Evolutionary conservation across 768 basidiomycete genomes (phyloP).

Genomic region (Amanita molliuscula): DNA sequence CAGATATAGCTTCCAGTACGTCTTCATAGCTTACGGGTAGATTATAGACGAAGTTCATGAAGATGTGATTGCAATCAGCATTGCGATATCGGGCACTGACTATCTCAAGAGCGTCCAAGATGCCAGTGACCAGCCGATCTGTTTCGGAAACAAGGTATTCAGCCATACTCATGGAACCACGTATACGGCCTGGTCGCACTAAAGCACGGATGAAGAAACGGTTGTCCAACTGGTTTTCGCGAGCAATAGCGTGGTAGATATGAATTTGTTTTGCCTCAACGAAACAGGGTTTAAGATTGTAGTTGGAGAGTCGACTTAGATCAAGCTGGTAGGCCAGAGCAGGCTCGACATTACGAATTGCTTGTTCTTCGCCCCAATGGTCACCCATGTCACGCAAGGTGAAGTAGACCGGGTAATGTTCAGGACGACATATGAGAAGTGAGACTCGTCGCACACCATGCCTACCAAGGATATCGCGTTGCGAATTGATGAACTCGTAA

Average conservation of each 20-base stretch:
- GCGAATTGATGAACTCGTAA: constrained; percentile 59
- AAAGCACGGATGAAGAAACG: constrained; percentile 98
- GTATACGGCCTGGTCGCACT: constrained; percentile 89
- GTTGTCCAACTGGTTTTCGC: constrained; percentile 95
- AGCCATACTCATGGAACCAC: constrained; percentile 88
- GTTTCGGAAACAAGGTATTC: constrained; percentile 98
- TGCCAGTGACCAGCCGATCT: constrained; percentile 87
- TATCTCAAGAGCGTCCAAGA: constrained; percentile 92
- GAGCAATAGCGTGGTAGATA: constrained; percentile 91
- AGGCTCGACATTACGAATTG: constrained; percentile 97
- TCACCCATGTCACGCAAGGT: constrained; percentile 72
- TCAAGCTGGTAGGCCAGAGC: constrained; percentile 97
- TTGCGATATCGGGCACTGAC: constrained; percentile 83
- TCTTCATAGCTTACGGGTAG: constrained; percentile 94
- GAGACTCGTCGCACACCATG: constrained; percentile 91
- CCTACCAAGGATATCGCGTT: constrained; percentile 45
- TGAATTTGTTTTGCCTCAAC: constrained; percentile 97
- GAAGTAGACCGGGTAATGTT: constrained; percentile 90
- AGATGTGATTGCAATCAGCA: constrained; percentile 97
- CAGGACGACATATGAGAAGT: constrained; percentile 82
- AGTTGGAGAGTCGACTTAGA: constrained; percentile 91
- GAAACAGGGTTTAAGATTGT: constrained; percentile 92
- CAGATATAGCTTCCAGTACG: constrained; percentile 93
- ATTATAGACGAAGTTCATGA: constrained; percentile 98
- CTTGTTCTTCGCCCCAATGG: constrained; percentile 86